Conservation (phyloP, 2,329 filamentous ascomycete genomes). For the Pyrenochaeta sp. region DNA sequence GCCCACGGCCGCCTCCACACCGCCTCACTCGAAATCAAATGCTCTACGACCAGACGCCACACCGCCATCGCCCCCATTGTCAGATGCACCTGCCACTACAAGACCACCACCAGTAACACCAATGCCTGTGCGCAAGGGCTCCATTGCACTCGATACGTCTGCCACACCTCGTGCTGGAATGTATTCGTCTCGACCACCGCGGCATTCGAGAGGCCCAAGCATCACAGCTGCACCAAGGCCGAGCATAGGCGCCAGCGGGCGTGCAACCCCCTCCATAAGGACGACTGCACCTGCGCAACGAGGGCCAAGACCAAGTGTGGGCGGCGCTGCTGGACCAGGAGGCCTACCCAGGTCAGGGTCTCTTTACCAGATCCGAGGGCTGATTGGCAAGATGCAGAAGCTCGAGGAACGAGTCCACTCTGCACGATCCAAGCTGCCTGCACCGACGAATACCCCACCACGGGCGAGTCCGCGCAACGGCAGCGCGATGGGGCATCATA, state of each 20-base stretch:
- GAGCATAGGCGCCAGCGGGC: constrained; percentile 41
- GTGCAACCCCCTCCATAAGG: constrained; percentile 56
- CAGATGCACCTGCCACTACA: constrained; percentile 75
- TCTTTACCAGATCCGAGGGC: constrained; percentile 87
- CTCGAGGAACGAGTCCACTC: constrained; percentile 93
- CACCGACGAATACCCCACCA: constrained; percentile 79
- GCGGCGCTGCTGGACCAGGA: constrained; percentile 59
- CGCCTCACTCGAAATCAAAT: constrained; percentile 73
- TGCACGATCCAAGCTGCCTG: constrained; percentile 89
- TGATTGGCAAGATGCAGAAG: constrained; percentile 97
- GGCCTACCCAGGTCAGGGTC: constrained; percentile 71
- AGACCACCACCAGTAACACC: constrained; percentile 52
- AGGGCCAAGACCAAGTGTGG: constrained; percentile 53
- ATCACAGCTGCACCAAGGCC: constrained; percentile 57
- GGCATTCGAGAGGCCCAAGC: constrained; percentile 67
- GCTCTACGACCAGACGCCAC: constrained; percentile 74
- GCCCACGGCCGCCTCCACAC: constrained; percentile 87
- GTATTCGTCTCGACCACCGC: constrained; percentile 53
- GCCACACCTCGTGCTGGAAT: constrained; percentile 64
- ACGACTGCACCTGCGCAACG: constrained; percentile 45
- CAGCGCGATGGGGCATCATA: constrained; percentile 56
- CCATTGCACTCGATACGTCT: constrained; percentile 61
- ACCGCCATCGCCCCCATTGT: constrained; percentile 92
- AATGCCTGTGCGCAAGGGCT: constrained; percentile 49
- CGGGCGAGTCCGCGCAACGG: constrained; percentile 76